These are phyloP conservation scores for Nemania serpens DNA, from an alignment of 2,329 filamentous ascomycete species.

Conservation along the genomic window DNA sequence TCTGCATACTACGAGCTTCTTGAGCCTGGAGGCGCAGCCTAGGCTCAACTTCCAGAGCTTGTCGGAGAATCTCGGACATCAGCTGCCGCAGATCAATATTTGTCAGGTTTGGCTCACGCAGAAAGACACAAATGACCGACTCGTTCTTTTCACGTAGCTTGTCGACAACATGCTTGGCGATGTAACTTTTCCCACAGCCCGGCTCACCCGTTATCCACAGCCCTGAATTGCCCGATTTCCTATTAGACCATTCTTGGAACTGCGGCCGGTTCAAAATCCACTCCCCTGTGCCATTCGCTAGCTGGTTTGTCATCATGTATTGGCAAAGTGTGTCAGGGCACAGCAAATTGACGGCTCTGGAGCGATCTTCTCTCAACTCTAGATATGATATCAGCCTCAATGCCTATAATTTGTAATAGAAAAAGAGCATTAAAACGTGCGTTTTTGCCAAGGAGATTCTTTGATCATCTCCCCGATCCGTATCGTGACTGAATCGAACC, in stretches of 20 bases:
- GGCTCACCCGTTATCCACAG: conserved; percentile 2
- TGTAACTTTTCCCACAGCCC: conserved; percentile 12
- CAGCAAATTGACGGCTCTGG: not conserved
- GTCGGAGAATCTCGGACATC: not conserved
- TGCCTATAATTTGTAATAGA: too few species aligned
- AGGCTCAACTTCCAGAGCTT: conserved; percentile 4
- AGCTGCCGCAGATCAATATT: conserved; percentile 1
- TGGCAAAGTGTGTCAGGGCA: conserved; percentile 5
- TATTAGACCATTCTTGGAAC: not conserved
- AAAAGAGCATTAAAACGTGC: not conserved
- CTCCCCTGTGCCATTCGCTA: not conserved
- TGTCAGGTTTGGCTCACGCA: not conserved
- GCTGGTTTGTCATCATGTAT: conserved; percentile 1
- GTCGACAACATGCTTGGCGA: conserved; percentile 8
- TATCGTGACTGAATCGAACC: not conserved
- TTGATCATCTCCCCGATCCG: not conserved
- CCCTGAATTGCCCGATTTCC: not conserved
- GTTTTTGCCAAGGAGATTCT: not conserved
- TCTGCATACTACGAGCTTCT: not conserved
- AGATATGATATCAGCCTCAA: not conserved
- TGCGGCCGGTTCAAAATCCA: conserved; percentile 1
- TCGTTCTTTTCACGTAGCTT: not conserved
- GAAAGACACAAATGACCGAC: conserved; percentile 6
- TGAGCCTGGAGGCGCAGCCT: not conserved
- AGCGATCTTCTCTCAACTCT: not conserved